Base-by-base conservation (phyloP, 139 green algal species). In the Yamagishiella unicocca region DNA sequence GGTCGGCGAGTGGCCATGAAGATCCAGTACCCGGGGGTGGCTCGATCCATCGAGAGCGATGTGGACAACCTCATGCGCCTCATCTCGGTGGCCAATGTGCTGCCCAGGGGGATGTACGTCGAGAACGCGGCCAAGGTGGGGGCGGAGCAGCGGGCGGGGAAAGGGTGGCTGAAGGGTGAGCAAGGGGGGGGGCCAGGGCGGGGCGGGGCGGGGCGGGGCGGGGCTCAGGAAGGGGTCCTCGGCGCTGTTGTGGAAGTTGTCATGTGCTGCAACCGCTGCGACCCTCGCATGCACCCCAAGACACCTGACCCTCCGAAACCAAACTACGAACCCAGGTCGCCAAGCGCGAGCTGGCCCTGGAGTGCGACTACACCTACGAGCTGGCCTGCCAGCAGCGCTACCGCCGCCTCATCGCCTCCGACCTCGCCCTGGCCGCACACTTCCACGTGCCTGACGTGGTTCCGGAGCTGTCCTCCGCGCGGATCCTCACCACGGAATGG, bases 31-130 rank as follows among this genome's bases (percentile, higher is more conserved):
- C 78, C 78, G 37, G 78, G 97, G 4, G 97, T 99, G 58, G 96
- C 97, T 0, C 88, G 93, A 37, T 97, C 91, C 87, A 99, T 99
- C 33, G 92, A 96, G 87, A 96, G 90, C 75, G 97, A 99, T 89
- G 93, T 99, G 67, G 95, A 99, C 93, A 99, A 99, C 91, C 89
- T 99, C 37, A 95, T 98, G 95, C 91, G 94, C 22, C 89, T 99
- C 58, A 94, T 99, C 53, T 83, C 27, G 67, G 74, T 98, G 14
- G 92, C 96, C 35, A 97, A 98, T 90, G 53, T 98, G 22, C 87
- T 99, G 50, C 97, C 97, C 14, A 95, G 94, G 89, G 95, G 94
- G 0, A 87, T 98, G 53, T 99, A 97, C 85, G 94, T 98, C 40
- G 96, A 99, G 81, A 94, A 96, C 24, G 95, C 96, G 7, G 96